Base-by-base conservation (phyloP, 164 flowering plant species). In the Berberis vulgaris region DNA sequence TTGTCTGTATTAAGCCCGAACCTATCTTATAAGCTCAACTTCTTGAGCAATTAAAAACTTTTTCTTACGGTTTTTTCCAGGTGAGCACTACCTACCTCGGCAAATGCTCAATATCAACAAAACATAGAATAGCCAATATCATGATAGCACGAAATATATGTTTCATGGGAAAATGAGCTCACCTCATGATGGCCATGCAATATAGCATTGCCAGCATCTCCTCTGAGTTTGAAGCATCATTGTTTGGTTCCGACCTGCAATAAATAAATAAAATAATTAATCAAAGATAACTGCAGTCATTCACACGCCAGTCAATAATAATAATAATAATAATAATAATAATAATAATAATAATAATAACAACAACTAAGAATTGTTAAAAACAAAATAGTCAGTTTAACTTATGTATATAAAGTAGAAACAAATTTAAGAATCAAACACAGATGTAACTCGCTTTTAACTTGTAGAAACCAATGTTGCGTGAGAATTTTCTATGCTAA, bases 171-270 rank as follows among this genome's bases (percentile, higher is more conserved):
- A 26, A 26, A 40, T 39, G 58, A 38, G 6, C 62, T 74, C 55
- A 75, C 98, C 97, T 93, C 79, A 84, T 70, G 57, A 87, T 82
- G 5, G 88, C 83, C 91, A 87, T 87, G 69, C 87, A 81, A 75
- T 93, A 83, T 13, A 86, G 71, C 91, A 83, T 86, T 1, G 90
- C 78, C 59, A 88, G 79, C 74, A 86, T 75, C 63, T 88, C 85
- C 13, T 90, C 91, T 3, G 89, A 83, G 47, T 71, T 66, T 43
- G 62, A 63, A 54, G 54, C 67, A 59, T 63, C 81, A 68, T 69
- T 65, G n/a, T 39, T 57, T 3, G 68, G 59, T 6, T 68, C 73
- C 49, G 9, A 68, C 52, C 84, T 83, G 66, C 71, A n/a, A 45
- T 57, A 7, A 11, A 59, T 54, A 11, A 6, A 26, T 45, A 3